Base-by-base conservation (phyloP, 495 filamentous ascomycete genomes). In the Talaromyces trachyspermus region DNA sequence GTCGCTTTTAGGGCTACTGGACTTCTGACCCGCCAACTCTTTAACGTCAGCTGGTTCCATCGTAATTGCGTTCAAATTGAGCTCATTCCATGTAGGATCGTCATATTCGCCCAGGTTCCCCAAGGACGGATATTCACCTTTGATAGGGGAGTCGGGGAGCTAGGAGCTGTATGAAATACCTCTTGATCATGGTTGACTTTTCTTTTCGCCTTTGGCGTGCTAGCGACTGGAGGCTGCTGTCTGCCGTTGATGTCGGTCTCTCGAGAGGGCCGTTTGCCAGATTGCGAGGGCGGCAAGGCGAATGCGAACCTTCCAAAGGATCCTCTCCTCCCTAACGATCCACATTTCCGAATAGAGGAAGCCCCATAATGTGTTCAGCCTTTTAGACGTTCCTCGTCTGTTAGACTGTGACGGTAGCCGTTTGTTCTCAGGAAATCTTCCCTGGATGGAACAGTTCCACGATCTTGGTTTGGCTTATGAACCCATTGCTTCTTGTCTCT, bases 91-190 rank as follows among this genome's bases (percentile, higher is more conserved):
- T 8, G 26, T 30, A 20, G 38, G 43, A 38, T 49, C 43, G 11
- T 49, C 44, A 38, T 49, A 50, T 10, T 49, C 39, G 17, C 50
- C 51, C 15, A 20, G 29, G 40, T 51, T 41, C 22, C 45, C 18
- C 9, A 46, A 29, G 32, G 40, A 33, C 17, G 49, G 24, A n/a
- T 40, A 20, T 11, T 19, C 9, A 26, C 6, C 24, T 24, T 37
- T 38, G 30, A 42, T 22, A 12, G 30, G 23, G 62, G 64, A 0
- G 49, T 50, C 1, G 66, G 69, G 5, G 69, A 72, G 38, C 54
- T 69, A 12, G 69, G 65, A 20, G 69, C 65, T 0, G 66, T 70
- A 9, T 64, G 56, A 43, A 63, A 72, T n/a, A 62, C 59, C 19
- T 63, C 62, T 18, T 66, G 62, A 7, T 56, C 51, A 11, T 58